Base-by-base conservation (phyloP, 1,139 yeast species). In the Sugiyamaella neomexicana region DNA sequence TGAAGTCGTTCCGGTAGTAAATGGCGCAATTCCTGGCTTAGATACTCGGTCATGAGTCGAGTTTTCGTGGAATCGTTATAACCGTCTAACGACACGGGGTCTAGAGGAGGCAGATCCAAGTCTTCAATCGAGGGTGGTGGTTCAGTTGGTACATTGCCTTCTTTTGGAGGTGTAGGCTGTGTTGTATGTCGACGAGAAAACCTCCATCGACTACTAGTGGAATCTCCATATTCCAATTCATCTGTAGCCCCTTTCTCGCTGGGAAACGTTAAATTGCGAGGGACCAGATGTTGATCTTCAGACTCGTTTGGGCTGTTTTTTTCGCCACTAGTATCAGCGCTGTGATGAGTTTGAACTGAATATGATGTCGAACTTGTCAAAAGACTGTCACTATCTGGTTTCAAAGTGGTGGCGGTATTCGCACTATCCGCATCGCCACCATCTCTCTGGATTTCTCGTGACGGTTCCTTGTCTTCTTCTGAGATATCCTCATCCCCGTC, bases 1-100 rank as follows among this genome's bases (percentile, higher is more conserved):
- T 89, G 97, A 42, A 88, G 74, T 49, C 97, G 74, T 4, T 88
- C 79, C 0, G 98, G 97, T 55, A 91, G 68, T 53, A 89, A 75
- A 42, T 76, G 74, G 47, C 97, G 76, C 39, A 93, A 78, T 57
- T 89, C 90, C 56, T 80, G 85, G 0, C 95, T 93, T 62, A 91
- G 72, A 46, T 81, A 86, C 1, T 66, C 62, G 16, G 77, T 77
- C 57, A 93, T 65, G 9, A 91, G 71, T 59, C 78, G 75, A 58
- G 81, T 81, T 55, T 75, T 80, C 0, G 95, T 86, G 1, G 74
- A 69, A 0, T 72, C 64, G 36, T 75, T 73, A 66, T 86, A 88
- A 0, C 96, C 97, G 1, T 57, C 54, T 17, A 84, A 66, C 31
- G 64, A 64, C 5, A 84, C 68, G 0, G 81, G 80, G 1, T 80